Evolutionary conservation across 2,329 filamentous ascomycete species (phyloP).

Genomic region (Cercospora zeae-maydis): DNA sequence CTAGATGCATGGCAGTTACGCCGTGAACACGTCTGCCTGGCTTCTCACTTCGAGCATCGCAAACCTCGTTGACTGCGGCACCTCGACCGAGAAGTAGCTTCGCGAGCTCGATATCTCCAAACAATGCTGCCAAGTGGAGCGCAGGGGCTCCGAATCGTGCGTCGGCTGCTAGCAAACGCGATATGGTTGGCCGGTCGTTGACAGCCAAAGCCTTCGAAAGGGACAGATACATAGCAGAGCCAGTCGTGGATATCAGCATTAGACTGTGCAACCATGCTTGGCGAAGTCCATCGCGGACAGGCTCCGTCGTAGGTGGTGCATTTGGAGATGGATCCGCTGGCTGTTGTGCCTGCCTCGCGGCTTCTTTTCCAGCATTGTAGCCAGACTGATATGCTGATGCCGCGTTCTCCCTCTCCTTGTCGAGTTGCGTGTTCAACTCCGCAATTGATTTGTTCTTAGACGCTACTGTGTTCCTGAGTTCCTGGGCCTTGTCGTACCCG

Average conservation of each 20-base stretch:
- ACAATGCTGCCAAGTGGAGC: slow-evolving; percentile 9
- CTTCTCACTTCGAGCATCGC: slow-evolving; percentile 3
- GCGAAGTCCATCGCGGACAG: not conserved
- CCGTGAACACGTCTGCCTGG: not conserved
- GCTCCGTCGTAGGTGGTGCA: not conserved
- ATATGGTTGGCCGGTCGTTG: not conserved
- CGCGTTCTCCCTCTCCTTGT: not conserved
- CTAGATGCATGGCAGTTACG: slow-evolving; percentile 8
- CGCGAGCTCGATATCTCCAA: slow-evolving; percentile 1
- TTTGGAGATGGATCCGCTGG: not conserved
- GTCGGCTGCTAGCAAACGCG: not conserved
- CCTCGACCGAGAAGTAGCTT: not conserved
- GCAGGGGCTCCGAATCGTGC: not conserved
- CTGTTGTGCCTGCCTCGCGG: not conserved
- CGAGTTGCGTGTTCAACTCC: not conserved
- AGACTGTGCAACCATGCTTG: not conserved
- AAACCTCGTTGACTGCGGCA: not conserved
- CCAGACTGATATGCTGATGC: not conserved
- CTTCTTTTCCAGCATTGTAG: not conserved
- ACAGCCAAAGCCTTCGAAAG: not conserved
- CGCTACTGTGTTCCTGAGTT: not conserved
- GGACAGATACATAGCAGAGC: not conserved
- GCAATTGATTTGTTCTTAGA: not conserved
- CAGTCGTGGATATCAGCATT: not conserved
- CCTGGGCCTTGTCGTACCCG: too few relatives aligned